A percentile compares a stretch with the other conserved stretches of the same genome.
Conservation (phyloP, 352 stramenopile species). For the Phytophthora ohioensis region DNA sequence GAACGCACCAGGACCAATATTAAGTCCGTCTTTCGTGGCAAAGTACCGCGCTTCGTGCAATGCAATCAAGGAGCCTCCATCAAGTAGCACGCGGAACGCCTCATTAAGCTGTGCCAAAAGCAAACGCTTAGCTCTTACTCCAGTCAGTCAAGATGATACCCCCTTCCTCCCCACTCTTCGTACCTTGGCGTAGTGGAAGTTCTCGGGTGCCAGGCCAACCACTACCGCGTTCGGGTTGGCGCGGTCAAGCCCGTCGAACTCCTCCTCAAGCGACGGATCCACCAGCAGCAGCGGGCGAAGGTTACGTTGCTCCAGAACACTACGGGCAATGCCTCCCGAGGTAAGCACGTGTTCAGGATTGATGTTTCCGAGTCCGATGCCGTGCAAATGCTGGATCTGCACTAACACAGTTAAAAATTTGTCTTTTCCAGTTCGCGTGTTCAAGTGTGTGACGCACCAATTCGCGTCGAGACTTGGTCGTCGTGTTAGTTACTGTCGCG, state of each 20-base stretch:
- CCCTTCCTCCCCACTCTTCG: background rate
- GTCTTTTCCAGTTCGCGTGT: background rate
- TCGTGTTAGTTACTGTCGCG: constrained; percentile 71
- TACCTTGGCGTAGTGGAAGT: constrained; percentile 71
- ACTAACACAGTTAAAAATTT: background rate
- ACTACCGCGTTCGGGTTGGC: constrained; percentile 66
- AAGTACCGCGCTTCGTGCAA: constrained; percentile 67
- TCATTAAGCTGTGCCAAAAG: constrained; percentile 56
- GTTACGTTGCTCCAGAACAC: constrained; percentile 43
- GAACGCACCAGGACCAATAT: constrained; percentile 63
- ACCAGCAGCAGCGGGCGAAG: constrained; percentile 60
- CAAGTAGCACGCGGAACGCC: constrained; percentile 59
- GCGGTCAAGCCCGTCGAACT: constrained; percentile 52
- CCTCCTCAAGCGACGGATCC: constrained; percentile 49
- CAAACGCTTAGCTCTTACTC: background rate
- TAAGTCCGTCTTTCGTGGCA: constrained; percentile 54
- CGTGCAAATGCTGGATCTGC: constrained; percentile 56
- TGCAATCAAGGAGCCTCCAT: constrained; percentile 60
- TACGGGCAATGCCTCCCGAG: constrained; percentile 51
- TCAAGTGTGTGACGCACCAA: constrained; percentile 35
- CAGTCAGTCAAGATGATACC: background rate
- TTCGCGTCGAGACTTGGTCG: constrained; percentile 59
- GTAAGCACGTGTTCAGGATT: constrained; percentile 53
- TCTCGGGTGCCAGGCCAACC: constrained; percentile 53
- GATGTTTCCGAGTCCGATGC: constrained; percentile 54